These are phyloP conservation scores for Ophioceras dolichostomum DNA, from an alignment of 2,329 filamentous ascomycete species.

Conservation along the genomic window DNA sequence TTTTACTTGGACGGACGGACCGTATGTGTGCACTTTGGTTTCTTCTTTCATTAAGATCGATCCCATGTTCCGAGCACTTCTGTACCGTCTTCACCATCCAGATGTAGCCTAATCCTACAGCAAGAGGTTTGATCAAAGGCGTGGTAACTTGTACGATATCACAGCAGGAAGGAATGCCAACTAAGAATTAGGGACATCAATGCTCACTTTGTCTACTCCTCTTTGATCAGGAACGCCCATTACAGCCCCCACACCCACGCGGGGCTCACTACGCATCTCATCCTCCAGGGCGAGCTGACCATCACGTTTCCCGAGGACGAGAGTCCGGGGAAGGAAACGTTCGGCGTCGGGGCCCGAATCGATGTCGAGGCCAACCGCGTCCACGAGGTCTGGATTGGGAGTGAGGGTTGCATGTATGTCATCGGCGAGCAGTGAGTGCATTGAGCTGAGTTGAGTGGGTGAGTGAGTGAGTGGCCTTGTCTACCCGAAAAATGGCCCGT, in stretches of 20 bases:
- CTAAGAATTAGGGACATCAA: background rate
- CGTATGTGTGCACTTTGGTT: constrained; percentile 34
- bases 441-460: background rate
- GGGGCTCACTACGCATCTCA: constrained; percentile 56
- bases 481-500: background rate
- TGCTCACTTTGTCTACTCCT: background rate
- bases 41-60: constrained; percentile 4
- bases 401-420: constrained; percentile 54
- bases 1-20: constrained; percentile 60
- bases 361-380: constrained; percentile 52
- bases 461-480: background rate
- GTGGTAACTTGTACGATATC: too few relatives aligned
- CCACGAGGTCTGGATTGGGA: constrained; percentile 61
- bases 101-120: too few relatives aligned
- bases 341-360: constrained; percentile 46
- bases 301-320: constrained; percentile 53
- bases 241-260: constrained; percentile 56
- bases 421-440: constrained; percentile 42
- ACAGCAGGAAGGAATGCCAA: too few relatives aligned
- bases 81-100: background rate
- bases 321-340: constrained; percentile 41
- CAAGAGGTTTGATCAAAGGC: too few relatives aligned
- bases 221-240: constrained; percentile 43
- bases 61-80: background rate
- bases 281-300: constrained; percentile 51